Evolutionary conservation across 2,329 filamentous ascomycete species (phyloP).

Genomic region (Calycina herbarum): DNA sequence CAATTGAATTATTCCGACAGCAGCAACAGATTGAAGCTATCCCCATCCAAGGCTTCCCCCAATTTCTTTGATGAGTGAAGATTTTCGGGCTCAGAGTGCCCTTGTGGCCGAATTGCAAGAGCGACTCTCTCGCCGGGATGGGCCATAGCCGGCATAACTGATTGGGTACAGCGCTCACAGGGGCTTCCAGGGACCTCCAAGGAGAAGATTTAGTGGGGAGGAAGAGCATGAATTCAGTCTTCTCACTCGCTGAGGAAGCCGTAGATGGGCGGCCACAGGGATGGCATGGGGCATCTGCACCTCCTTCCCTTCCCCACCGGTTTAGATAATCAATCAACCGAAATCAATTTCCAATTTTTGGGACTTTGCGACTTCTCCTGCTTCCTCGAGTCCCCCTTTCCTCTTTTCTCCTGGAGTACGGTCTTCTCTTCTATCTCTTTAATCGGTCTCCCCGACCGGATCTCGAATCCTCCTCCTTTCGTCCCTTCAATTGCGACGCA

Average conservation of each 20-base stretch:
- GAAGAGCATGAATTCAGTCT: background rate
- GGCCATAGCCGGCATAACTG: background rate
- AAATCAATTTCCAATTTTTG: background rate
- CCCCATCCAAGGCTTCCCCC: no score
- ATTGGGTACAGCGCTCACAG: background rate
- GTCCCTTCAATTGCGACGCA: background rate
- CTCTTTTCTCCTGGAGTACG: background rate
- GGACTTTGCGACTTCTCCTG: background rate
- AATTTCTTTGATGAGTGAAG: no score
- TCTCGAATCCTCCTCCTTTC: background rate
- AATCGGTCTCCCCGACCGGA: conserved; percentile 2
- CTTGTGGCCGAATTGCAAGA: background rate
- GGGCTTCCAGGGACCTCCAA: background rate
- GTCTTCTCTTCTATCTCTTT: background rate
- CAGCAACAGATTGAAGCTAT: no score
- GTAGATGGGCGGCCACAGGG: background rate
- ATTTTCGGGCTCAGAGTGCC: no score
- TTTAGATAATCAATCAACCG: background rate
- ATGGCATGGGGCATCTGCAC: background rate
- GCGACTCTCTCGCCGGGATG: background rate
- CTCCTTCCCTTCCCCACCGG: background rate
- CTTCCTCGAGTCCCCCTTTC: background rate
- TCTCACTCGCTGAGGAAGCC: background rate
- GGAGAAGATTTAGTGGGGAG: background rate
- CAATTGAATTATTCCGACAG: no score